phyloP scores from a whole-genome alignment of 306 rosid species.

The Senna tora region DNA sequence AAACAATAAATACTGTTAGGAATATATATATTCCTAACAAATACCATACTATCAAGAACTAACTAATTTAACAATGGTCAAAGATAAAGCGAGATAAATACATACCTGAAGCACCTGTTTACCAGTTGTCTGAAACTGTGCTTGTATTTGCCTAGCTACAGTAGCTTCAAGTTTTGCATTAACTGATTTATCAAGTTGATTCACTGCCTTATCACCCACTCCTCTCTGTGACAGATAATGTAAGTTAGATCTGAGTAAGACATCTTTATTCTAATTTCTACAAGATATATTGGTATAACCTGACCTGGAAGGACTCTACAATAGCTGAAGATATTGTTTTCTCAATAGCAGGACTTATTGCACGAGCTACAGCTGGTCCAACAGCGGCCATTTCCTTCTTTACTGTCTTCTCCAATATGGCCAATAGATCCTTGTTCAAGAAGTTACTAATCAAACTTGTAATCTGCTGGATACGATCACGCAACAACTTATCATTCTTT shows the following conservation, averaged over 20 bases:
- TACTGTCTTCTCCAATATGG: constrained; percentile 76
- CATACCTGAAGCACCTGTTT: constrained; percentile 94
- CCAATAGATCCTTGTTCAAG: constrained; percentile 73
- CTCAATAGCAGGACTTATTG: constrained; percentile 79
- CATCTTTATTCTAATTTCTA: constrained; percentile 32
- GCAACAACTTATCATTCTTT: constrained; percentile 73
- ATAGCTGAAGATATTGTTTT: constrained; percentile 78
- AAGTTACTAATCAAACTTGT: constrained; percentile 62
- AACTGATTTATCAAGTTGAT: constrained; percentile 91
- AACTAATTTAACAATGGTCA: constrained; percentile 8
- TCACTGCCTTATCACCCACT: constrained; percentile 92
- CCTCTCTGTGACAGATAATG: constrained; percentile 74
- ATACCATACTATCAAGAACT: no score
- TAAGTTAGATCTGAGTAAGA: constrained; percentile 48
- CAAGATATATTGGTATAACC: constrained; percentile 28
- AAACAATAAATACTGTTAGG: no score
- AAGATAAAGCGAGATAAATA: constrained; percentile 27
- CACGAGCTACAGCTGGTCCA: constrained; percentile 78
- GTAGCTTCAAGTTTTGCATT: constrained; percentile 87
- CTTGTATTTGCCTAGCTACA: constrained; percentile 96
- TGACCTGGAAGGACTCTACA: constrained; percentile 92
- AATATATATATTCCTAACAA: no score
- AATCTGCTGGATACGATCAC: constrained; percentile 71
- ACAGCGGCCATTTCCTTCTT: constrained; percentile 88
- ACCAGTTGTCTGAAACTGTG: constrained; percentile 96